Evolutionary conservation across 2,329 filamentous ascomycete species (phyloP).

Genomic region (Rhynchosporium graminicola): DNA sequence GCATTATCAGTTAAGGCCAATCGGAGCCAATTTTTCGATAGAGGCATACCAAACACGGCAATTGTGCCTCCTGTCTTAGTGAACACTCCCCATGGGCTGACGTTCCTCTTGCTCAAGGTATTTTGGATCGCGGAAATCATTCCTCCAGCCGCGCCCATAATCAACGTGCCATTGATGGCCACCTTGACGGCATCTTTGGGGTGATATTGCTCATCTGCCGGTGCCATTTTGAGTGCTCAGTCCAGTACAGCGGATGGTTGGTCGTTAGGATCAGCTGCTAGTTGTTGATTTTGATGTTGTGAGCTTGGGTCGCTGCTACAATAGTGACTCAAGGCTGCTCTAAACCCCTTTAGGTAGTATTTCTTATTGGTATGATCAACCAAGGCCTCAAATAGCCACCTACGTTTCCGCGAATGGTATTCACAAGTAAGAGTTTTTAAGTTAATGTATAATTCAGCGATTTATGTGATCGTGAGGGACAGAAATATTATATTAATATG

Average conservation of each 20-base stretch:
- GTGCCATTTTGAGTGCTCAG: constrained; percentile 48
- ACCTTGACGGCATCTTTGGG: constrained; percentile 73
- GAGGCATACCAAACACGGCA: constrained; percentile 44
- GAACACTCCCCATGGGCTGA: constrained; percentile 79
- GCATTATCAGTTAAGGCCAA: neutral
- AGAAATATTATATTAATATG: no score
- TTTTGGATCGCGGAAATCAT: constrained; percentile 81
- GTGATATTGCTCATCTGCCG: constrained; percentile 59
- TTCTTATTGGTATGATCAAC: neutral
- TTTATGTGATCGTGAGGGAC: no score
- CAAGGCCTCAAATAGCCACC: no score
- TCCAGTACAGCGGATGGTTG: constrained; percentile 20
- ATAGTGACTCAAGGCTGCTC: neutral
- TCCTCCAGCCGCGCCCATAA: constrained; percentile 68
- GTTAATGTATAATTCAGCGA: no score
- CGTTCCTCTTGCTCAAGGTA: constrained; percentile 78
- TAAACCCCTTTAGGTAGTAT: constrained; percentile 13
- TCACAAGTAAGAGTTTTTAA: no score
- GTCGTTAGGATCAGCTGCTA: constrained; percentile 14
- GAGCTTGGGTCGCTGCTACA: constrained; percentile 17
- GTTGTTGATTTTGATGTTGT: constrained; percentile 32
- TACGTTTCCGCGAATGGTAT: no score
- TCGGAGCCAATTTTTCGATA: neutral
- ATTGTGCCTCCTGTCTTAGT: constrained; percentile 76
- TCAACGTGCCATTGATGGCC: constrained; percentile 62